Conservation (phyloP, 129 eudicot species). For the Centella asiatica region DNA sequence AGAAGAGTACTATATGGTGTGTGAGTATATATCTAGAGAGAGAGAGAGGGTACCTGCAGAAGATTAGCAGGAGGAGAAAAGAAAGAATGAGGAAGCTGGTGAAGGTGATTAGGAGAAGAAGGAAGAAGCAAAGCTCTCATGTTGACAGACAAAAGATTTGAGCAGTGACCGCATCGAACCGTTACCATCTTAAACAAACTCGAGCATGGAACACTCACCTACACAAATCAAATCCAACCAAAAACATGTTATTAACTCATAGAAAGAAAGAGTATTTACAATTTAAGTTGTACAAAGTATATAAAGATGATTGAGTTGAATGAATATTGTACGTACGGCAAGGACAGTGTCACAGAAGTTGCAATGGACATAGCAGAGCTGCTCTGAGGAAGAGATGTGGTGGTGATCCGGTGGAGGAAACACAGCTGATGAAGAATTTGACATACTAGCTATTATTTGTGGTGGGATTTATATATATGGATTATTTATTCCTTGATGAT, state of each 20-base stretch:
- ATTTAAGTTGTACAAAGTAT: no score
- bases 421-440: slow-evolving; percentile 85
- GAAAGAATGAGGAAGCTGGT: slow-evolving; percentile 52
- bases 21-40: no score
- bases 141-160: slow-evolving; percentile 66
- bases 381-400: slow-evolving; percentile 60
- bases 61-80: slow-evolving; percentile 73
- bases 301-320: no score
- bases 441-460: slow-evolving; percentile 45
- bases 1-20: no score
- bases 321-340: slow-evolving; percentile 50
- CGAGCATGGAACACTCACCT: slow-evolving; percentile 97
- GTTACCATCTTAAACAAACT: slow-evolving; percentile 88
- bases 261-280: background rate
- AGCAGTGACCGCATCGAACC: slow-evolving; percentile 95
- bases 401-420: slow-evolving; percentile 66
- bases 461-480: no score
- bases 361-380: slow-evolving; percentile 91
- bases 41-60: slow-evolving; percentile 40
- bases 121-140: slow-evolving; percentile 65
- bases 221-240: no score
- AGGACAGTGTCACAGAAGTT: slow-evolving; percentile 75
- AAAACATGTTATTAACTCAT: background rate
- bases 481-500: slow-evolving; percentile 30
- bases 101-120: slow-evolving; percentile 54